phyloP scores from a whole-genome alignment of 352 stramenopile species.

The Globisporangium lucens region DNA sequence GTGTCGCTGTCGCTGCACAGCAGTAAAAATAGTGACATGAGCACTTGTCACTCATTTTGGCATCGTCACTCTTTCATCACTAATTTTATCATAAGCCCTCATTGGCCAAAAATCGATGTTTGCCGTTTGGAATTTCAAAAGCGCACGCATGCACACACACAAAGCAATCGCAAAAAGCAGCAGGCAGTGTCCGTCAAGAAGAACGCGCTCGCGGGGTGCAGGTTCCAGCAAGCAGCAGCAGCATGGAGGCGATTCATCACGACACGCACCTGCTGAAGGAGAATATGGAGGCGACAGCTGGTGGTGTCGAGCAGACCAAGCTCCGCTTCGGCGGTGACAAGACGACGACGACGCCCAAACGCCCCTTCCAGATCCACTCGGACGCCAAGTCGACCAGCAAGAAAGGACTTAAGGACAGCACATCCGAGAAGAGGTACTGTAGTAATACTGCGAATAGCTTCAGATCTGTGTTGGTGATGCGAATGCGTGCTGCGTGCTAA shows the following conservation, averaged over 20 bases:
- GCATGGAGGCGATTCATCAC: slow-evolving; percentile 47
- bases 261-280: slow-evolving; percentile 59
- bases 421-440: slow-evolving; percentile 37
- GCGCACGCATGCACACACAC: slow-evolving; percentile 1
- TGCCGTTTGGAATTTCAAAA: slow-evolving; percentile 37
- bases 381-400: slow-evolving; percentile 34
- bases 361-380: slow-evolving; percentile 36
- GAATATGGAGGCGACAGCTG: slow-evolving; percentile 48
- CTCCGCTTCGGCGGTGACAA: slow-evolving; percentile 12
- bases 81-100: background rate
- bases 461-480: background rate
- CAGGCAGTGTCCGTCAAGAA: background rate
- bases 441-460: background rate
- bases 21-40: background rate
- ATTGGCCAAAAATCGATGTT: slow-evolving; percentile 2
- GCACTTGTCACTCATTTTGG: background rate
- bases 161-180: slow-evolving; percentile 6
- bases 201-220: slow-evolving; percentile 3
- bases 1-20: background rate
- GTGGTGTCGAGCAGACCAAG: slow-evolving; percentile 23
- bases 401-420: slow-evolving; percentile 33
- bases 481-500: background rate
- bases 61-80: background rate
- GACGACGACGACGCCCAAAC: slow-evolving; percentile 31
- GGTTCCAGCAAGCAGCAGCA: background rate